Evolutionary conservation across 177 flowering plant species (phyloP).

Genomic region (Vitis hybrid): DNA sequence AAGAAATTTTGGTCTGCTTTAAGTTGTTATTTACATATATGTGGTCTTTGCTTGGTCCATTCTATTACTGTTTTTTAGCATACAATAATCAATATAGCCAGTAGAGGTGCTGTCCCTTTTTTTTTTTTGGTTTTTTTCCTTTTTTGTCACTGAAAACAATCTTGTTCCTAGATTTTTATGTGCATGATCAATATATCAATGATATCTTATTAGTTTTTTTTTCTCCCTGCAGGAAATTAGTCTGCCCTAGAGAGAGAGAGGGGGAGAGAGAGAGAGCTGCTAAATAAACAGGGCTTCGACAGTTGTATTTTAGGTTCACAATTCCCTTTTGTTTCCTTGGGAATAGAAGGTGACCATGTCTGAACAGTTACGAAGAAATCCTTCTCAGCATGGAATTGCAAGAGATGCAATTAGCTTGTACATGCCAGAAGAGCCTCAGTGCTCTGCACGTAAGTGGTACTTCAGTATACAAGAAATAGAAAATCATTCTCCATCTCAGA

Average conservation of each 20-base stretch:
- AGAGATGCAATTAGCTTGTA: constrained; percentile 8
- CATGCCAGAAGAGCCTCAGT: constrained; percentile 20
- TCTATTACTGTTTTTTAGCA: no score
- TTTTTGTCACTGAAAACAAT: no score
- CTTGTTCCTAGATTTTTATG: not conserved
- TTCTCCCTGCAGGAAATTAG: not conserved
- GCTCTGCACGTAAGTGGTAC: constrained; percentile 39
- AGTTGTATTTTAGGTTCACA: not conserved
- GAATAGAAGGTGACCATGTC: constrained; percentile 10
- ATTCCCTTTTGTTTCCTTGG: not conserved
- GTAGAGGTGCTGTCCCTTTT: no score
- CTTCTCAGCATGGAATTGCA: constrained; percentile 14
- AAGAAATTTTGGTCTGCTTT: no score
- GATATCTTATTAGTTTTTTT: not conserved
- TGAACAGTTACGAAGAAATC: constrained; percentile 13
- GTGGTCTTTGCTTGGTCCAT: no score
- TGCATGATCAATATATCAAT: not conserved
- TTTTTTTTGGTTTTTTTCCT: no score
- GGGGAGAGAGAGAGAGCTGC: not conserved
- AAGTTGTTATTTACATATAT: no score
- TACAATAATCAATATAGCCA: no score
- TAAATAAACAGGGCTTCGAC: not conserved
- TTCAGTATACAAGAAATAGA: constrained; percentile 50
- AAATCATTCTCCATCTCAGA: constrained; percentile 58
- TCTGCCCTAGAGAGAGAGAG: not conserved